Base-by-base conservation (phyloP, 257 asterid genomes). In the Forsythia suspensa region DNA sequence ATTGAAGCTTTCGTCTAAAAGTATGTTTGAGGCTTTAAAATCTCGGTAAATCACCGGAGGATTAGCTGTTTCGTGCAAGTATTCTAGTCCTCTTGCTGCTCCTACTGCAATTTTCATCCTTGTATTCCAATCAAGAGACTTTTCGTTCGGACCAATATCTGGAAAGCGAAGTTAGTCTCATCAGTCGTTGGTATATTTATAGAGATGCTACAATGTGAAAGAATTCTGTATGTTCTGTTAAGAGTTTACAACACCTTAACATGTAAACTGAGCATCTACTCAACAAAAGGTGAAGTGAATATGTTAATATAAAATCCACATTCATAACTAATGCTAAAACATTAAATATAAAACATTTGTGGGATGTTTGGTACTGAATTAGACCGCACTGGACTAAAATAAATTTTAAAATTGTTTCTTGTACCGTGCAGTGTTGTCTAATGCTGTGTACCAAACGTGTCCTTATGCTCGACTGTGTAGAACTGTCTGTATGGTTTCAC, bases 41-140 rank as follows among this genome's bases (percentile, higher is more conserved):
- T 89, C 92, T 1, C 92, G 85, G 71, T 89, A 88, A 37, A 89
- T 91, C 43, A 91, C 91, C 0, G 92, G 91, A 4, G 96, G 96
- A 36, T 83, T 77, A 13, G 91, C 90, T 37, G 73, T 74, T 52
- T 88, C 91, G 66, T 89, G 96, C 72, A 89, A 80, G 84, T 86
- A 91, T 57, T 89, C 90, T 1, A 89, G 86, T 24, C 94, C 96
- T 79, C 73, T 85, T 0, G 96, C 96, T 0, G 94, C 90, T 34
- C 91, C 91, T 41, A 21, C 80, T 0, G 91, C 94, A 8, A 91
- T 85, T 70, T 81, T 88, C 89, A 91, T 89, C 89, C 96, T 84
- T 1, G 92, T 87, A 0, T 59, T 46, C 96, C 96, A 89, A 74
- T 90, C 91, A 37, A 91, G 86, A 37, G 89, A 84, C 48, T 74